Conservation (phyloP, 768 basidiomycete species). For the Suillus clintonianus region DNA sequence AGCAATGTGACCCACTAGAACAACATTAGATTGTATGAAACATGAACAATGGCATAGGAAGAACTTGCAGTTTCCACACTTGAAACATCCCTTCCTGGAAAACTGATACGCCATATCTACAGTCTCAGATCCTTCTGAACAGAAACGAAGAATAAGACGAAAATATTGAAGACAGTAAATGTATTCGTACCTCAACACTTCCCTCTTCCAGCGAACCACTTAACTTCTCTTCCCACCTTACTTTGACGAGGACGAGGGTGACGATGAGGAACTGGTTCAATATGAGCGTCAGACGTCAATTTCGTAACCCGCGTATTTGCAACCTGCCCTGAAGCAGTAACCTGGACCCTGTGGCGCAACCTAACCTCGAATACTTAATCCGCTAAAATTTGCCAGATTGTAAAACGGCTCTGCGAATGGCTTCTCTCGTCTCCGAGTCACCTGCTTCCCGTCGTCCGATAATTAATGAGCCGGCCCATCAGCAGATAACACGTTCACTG, state of each 20-base stretch:
- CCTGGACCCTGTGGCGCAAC: conserved; percentile 27
- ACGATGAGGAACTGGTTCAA: conserved; percentile 31
- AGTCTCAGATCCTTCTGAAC: conserved; percentile 37
- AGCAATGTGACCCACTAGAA: conserved; percentile 86
- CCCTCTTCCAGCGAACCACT: conserved; percentile 73
- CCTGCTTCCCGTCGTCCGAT: background rate
- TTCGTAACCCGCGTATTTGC: conserved; percentile 15
- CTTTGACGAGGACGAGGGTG: conserved; percentile 56
- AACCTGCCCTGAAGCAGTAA: conserved; percentile 35
- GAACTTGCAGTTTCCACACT: conserved; percentile 86
- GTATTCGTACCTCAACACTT: conserved; percentile 58
- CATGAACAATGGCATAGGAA: conserved; percentile 13
- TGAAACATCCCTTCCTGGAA: conserved; percentile 89
- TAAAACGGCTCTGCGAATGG: conserved; percentile 5
- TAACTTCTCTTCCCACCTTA: conserved; percentile 68
- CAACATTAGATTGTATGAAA: conserved; percentile 15
- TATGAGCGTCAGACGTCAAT: conserved; percentile 13
- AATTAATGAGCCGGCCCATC: background rate
- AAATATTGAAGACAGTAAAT: conserved; percentile 6
- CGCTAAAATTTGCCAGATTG: background rate
- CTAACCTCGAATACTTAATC: background rate
- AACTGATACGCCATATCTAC: conserved; percentile 74
- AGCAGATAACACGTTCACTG: conserved; percentile 1
- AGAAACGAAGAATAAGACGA: conserved; percentile 17
- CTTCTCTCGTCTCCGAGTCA: conserved; percentile 8